Evolutionary conservation across 148 eudicot genomes (phyloP), one percentile per base, ranked within the genome.

Genomic region (Amaranthus palmeri): DNA sequence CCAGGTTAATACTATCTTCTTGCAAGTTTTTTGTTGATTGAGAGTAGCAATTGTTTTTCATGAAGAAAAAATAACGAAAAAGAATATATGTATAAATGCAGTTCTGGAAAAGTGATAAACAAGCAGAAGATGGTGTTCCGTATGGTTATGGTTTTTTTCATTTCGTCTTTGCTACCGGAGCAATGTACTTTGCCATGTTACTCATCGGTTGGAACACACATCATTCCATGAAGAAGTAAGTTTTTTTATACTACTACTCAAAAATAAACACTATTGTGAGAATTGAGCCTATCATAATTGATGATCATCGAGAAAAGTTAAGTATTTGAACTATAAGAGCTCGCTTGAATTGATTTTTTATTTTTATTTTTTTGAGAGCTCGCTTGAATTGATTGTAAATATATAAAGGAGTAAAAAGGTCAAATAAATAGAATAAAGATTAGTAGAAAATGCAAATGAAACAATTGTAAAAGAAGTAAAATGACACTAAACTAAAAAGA

Each of bases 101-200:
- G 97, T 85, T 87, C 70, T 83, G 75, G 82, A 92, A 85, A 78
- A 69, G 72, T 13, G 85, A 85, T 49, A 62, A 40, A 49, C 72
- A 85, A 71, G 74, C 77, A 8, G 95, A 87, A 68, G 87, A 92
- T 59, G 95, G 81, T 65, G 88, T 87, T 60, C 95, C 95, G 40
- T 92, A 92, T 77, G 89, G 92, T 15, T 92, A 86, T 69, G 95
- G 95, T 17, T 92, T 92, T 85, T 92, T 89, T 70, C 97, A 92
- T 81, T 88, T 92, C 36, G 97, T 92, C 65, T 92, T 92, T 44
- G 91, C 97, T 46, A 85, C 95, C 0, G 97, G 97, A 71, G 83
- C 92, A 2, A 92, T 92, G 97, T 92, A 89, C 76, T 89, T 92
- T 72, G 97, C 89, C 49, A 92, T 92, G 97, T 81, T 92, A 17